phyloP scores from a whole-genome alignment of 2,329 filamentous ascomycete genomes.

The Chrysoporthe cubensis region DNA sequence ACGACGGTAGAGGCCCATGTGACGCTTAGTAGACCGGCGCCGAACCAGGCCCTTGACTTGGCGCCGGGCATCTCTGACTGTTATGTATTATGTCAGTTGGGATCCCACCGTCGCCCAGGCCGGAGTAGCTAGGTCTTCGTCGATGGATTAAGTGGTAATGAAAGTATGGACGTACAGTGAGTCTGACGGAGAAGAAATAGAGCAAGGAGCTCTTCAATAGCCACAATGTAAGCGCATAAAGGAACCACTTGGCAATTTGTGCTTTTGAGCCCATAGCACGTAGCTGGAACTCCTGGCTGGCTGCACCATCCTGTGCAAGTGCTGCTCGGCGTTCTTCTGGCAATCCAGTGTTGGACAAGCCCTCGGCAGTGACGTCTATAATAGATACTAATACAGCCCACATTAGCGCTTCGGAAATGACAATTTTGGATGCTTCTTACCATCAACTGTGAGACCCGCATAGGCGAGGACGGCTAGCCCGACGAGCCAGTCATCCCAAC shows the following conservation, averaged over 20 bases:
- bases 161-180: slow-evolving; percentile 43
- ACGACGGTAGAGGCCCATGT: slow-evolving; percentile 56
- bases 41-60: slow-evolving; percentile 49
- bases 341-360: slow-evolving; percentile 62
- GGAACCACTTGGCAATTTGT: slow-evolving; percentile 59
- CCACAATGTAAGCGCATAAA: slow-evolving; percentile 59
- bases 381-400: slow-evolving; percentile 4
- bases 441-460: slow-evolving; percentile 1
- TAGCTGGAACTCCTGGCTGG: slow-evolving; percentile 17
- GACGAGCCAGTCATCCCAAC: slow-evolving; percentile 39
- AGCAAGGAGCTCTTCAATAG: slow-evolving; percentile 60
- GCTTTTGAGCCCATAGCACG: slow-evolving; percentile 61
- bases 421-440: not conserved
- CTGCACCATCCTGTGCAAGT: slow-evolving; percentile 35
- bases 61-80: slow-evolving; percentile 40
- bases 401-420: not conserved
- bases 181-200: slow-evolving; percentile 55
- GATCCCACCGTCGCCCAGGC: not conserved
- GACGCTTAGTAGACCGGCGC: slow-evolving; percentile 51
- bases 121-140: not conserved
- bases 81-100: not conserved
- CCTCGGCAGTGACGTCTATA: slow-evolving; percentile 35
- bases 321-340: slow-evolving; percentile 51
- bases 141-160: not conserved
- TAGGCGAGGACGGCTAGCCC: slow-evolving; percentile 30